A percentile compares a stretch with the other conserved stretches of the same genome.
Conservation (phyloP, 2,329 filamentous ascomycete species). For the Aspergillus sp. region DNA sequence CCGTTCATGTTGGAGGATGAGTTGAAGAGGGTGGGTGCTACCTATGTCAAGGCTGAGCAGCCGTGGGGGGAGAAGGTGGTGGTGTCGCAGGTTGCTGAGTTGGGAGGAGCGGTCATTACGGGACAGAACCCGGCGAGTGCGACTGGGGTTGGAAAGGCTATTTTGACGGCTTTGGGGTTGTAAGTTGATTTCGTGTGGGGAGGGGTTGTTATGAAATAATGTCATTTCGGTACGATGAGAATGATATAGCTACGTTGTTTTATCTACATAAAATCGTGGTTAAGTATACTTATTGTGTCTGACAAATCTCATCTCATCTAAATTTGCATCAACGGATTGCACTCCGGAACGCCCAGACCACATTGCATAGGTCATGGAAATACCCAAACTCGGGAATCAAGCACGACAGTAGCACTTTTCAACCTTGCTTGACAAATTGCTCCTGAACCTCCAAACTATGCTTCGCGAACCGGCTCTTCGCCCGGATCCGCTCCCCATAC, state of each 20-base stretch:
- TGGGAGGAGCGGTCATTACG: conserved; percentile 45
- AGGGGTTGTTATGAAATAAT: neutral
- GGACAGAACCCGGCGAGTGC: conserved; percentile 53
- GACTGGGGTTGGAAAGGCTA: conserved; percentile 45
- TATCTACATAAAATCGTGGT: no score
- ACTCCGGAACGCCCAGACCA: no score
- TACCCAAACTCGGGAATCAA: no score
- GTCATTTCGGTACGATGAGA: neutral
- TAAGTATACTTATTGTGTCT: no score
- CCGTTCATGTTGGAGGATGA: conserved; percentile 50
- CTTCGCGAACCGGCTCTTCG: conserved; percentile 40
- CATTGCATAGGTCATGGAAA: no score
- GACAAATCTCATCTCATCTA: no score
- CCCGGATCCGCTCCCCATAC: conserved; percentile 41
- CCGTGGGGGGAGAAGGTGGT: conserved; percentile 50
- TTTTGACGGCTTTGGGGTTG: conserved; percentile 37
- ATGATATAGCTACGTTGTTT: no score
- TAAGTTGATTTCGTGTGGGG: conserved; percentile 1
- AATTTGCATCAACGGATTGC: no score
- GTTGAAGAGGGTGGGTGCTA: conserved; percentile 42
- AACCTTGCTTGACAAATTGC: conserved; percentile 1
- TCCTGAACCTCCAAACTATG: conserved; percentile 31
- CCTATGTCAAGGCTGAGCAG: conserved; percentile 48
- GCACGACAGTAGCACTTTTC: no score
- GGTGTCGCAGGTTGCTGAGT: conserved; percentile 29